Evolutionary conservation across 1,284 basidiomycete species (phyloP).

Genomic region (Puccinia triticina): DNA sequence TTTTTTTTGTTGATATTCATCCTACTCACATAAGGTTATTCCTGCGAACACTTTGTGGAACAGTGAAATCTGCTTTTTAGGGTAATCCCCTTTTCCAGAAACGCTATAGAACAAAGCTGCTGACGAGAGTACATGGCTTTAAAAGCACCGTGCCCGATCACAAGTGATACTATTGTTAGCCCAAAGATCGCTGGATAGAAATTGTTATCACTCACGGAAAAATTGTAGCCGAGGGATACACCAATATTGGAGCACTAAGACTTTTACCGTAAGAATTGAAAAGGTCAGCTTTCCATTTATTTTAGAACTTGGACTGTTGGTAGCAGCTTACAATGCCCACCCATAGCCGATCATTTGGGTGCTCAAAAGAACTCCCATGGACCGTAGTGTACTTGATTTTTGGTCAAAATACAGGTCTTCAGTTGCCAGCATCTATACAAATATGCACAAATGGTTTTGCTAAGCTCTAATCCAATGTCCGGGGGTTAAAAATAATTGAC

Average conservation of each 20-base stretch:
- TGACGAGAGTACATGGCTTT: constrained; percentile 11
- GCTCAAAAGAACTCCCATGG: constrained; percentile 37
- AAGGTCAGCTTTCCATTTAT: not conserved
- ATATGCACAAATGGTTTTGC: not conserved
- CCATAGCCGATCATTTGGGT: constrained; percentile 39
- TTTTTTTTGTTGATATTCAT: not conserved
- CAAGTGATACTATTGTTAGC: not conserved
- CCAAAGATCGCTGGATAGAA: not conserved
- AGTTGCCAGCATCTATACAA: constrained; percentile 24
- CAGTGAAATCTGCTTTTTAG: constrained; percentile 7
- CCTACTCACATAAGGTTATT: constrained; percentile 37
- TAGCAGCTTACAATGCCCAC: constrained; percentile 27
- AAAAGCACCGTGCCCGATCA: too few species aligned
- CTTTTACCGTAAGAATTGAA: not conserved
- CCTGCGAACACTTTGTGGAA: constrained; percentile 42
- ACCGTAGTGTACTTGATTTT: not conserved
- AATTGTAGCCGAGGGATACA: not conserved
- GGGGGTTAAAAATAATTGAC: not conserved
- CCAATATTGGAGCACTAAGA: constrained; percentile 1
- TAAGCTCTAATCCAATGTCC: not conserved
- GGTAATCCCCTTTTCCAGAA: not conserved
- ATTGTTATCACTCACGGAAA: constrained; percentile 17
- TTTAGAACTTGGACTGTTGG: not conserved
- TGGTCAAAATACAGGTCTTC: constrained; percentile 49
- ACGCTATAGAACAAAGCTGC: constrained; percentile 30